Percentiles rank a stretch among this genome's conserved stretches.
These are phyloP conservation scores for Penicillium odoratum DNA, from an alignment of 495 filamentous ascomycete genomes.

Conservation along the genomic window DNA sequence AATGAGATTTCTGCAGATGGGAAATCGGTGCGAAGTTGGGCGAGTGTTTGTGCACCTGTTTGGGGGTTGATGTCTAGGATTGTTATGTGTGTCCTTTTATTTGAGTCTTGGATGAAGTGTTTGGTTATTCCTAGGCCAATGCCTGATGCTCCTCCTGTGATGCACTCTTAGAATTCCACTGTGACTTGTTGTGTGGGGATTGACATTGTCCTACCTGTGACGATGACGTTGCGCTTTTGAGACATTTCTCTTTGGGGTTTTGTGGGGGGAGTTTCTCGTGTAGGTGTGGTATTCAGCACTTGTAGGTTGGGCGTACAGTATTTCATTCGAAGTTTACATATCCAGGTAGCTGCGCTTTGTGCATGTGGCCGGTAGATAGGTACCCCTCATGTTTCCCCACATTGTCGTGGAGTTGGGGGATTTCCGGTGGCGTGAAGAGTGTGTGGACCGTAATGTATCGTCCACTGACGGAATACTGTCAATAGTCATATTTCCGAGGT, in stretches of 20 bases:
- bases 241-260: slow-evolving; percentile 9
- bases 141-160: slow-evolving; percentile 51
- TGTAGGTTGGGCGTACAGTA: too few relatives aligned
- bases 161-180: too few relatives aligned
- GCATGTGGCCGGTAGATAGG: background rate
- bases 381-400: slow-evolving; percentile 14
- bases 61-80: slow-evolving; percentile 52
- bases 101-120: slow-evolving; percentile 46
- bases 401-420: slow-evolving; percentile 27
- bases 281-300: too few relatives aligned
- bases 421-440: slow-evolving; percentile 17
- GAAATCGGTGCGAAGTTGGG: slow-evolving; percentile 34
- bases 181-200: too few relatives aligned
- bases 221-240: slow-evolving; percentile 22
- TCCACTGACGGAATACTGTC: background rate
- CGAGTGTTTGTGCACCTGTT: slow-evolving; percentile 30
- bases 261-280: too few relatives aligned
- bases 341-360: too few relatives aligned
- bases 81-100: slow-evolving; percentile 44
- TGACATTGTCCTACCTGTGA: slow-evolving; percentile 22
- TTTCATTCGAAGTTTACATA: too few relatives aligned
- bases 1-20: slow-evolving; percentile 40
- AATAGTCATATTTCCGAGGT: background rate
- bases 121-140: slow-evolving; percentile 52
- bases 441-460: background rate